Evolutionary conservation across 176 grass and related monocot genomes (phyloP).

Genomic region (Elymus sibiricus): DNA sequence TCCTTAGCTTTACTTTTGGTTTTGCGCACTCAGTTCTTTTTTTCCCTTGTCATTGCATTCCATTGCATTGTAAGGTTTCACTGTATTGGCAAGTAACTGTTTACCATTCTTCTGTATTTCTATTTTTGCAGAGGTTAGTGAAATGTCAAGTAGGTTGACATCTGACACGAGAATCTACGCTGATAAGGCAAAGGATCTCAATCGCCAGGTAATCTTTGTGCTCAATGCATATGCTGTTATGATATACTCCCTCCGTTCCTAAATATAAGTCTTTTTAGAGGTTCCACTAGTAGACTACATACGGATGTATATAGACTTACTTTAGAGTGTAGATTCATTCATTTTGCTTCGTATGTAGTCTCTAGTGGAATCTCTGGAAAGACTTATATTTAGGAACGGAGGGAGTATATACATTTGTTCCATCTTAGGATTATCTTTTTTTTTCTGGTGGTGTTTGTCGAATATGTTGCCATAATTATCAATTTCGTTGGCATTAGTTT

Average conservation of each 20-base stretch:
- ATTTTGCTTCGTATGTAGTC: too few relatives aligned
- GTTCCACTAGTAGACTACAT: too few relatives aligned
- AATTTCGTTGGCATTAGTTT: background rate
- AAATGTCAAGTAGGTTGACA: slow-evolving; percentile 87
- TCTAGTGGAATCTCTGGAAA: too few relatives aligned
- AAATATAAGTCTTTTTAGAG: too few relatives aligned
- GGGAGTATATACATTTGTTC: background rate
- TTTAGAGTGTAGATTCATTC: too few relatives aligned
- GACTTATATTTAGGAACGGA: too few relatives aligned
- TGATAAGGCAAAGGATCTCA: slow-evolving; percentile 92
- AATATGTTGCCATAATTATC: background rate
- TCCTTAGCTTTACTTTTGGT: background rate
- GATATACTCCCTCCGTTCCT: background rate
- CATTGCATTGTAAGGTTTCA: background rate
- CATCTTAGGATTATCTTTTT: background rate
- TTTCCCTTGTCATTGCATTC: background rate
- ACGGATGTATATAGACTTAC: too few relatives aligned
- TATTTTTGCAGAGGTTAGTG: slow-evolving; percentile 80
- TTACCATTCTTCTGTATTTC: background rate
- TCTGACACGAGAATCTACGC: slow-evolving; percentile 89
- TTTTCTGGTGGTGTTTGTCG: background rate
- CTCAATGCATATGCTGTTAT: background rate
- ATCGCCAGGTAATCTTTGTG: slow-evolving; percentile 65
- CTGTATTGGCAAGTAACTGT: background rate
- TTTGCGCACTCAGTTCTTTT: background rate